Evolutionary conservation across 2,329 filamentous ascomycete genomes (phyloP), one percentile per base, ranked within the genome.

Genomic region (Zarea fungicola): DNA sequence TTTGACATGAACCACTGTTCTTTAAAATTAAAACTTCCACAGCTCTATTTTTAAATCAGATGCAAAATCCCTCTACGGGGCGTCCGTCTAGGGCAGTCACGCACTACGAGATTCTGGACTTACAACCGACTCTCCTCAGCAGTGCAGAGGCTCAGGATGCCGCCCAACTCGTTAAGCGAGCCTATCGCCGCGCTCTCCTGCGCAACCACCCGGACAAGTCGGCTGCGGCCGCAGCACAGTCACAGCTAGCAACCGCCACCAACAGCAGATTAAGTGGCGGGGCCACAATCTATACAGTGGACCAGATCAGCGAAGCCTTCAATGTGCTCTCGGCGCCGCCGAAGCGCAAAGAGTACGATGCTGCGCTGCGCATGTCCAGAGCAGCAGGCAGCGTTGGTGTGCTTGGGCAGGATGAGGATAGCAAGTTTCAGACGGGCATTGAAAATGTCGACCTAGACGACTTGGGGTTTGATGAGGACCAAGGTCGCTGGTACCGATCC

Each of bases 371-470:
- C 25, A 62, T 66, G 41, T 56, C 61, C 28, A 60, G 61, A n/a
- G 54, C 32, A 10, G 58, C 8, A 46, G 55, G 19, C 53, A 28
- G 28, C 50, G 44, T 25, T 21, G 51, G 42, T 16, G 41, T 37
- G 13, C 48, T 49, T 32, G 40, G 51, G 40, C 53, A 54, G 8
- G 56, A 57, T 41, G 51, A 58, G 28, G 54, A 58, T 19, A 48
- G 52, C 42, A 55, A 55, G 41, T 79, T 78, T 58, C 74, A 74
- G 54, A 83, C 80, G 0, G 81, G 81, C 5, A 72, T 84, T 35
- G 82, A 86, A 60, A 75, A 71, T 3, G 67, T 84, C 28, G 83
- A 87, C 61, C 71, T 87, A 6, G 83, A 86, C 64, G 83, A 86
- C 60, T 65, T 85, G 19, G 66, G 65, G 8, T 78, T 70, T 55